These are phyloP conservation scores for Penicillium argentinense DNA, from an alignment of 495 filamentous ascomycete species.

Conservation along the genomic window DNA sequence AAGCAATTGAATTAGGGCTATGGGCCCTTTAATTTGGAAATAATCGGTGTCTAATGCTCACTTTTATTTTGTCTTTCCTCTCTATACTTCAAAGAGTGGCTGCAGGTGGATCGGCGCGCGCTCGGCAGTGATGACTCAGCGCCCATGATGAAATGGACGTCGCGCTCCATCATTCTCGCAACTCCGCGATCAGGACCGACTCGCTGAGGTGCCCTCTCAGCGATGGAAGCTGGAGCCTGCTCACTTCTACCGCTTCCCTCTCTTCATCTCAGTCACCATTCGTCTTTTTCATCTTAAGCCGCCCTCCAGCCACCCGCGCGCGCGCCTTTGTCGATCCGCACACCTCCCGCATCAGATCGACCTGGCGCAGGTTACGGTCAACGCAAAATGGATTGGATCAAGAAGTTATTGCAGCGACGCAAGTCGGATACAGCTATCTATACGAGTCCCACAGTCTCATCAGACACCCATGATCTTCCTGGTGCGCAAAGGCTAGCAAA, in stretches of 20 bases:
- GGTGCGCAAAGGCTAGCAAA: not conserved
- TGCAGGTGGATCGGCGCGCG: not conserved
- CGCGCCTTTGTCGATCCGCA: too few relatives aligned
- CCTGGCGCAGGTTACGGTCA: too few relatives aligned
- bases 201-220: conserved; percentile 9
- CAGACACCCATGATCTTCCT: not conserved
- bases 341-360: too few relatives aligned
- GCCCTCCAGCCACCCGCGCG: not conserved
- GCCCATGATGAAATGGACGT: not conserved
- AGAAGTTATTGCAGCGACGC: not conserved
- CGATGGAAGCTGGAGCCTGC: conserved; percentile 8
- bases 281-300: conserved; percentile 1
- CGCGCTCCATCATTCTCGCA: not conserved
- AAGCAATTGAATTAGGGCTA: too few relatives aligned
- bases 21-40: too few relatives aligned
- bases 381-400: not conserved
- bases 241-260: not conserved
- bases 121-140: not conserved
- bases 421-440: conserved; percentile 1
- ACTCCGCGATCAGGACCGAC: not conserved
- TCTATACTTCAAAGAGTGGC: too few relatives aligned
- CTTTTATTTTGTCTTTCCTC: too few relatives aligned
- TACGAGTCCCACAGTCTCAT: not conserved
- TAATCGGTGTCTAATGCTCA: too few relatives aligned
- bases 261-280: not conserved